Conservation (phyloP, 495 filamentous ascomycete genomes). For the Aspergillus mulundensis region DNA sequence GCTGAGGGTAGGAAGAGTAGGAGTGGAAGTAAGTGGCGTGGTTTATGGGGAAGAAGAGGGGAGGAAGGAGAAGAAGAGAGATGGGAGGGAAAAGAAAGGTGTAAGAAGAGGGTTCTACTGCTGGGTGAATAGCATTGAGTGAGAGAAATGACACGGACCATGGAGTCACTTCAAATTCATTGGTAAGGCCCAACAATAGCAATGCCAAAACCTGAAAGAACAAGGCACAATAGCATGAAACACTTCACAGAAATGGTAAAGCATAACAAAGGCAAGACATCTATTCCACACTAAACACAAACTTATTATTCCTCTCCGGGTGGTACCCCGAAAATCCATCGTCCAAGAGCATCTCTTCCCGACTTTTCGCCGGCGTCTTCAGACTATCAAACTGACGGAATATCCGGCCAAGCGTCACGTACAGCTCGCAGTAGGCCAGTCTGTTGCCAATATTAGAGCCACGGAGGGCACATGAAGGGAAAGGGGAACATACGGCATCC, state of each 20-base stretch:
- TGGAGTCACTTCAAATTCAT: background rate
- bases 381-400: constrained; percentile 29
- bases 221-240: background rate
- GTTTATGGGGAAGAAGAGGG: too few relatives aligned
- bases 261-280: background rate
- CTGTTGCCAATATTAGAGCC: constrained; percentile 10
- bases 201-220: background rate
- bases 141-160: background rate
- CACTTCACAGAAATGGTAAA: background rate
- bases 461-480: background rate
- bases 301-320: constrained; percentile 20
- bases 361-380: constrained; percentile 16
- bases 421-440: constrained; percentile 32
- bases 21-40: too few relatives aligned
- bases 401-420: constrained; percentile 26
- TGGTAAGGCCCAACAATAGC: background rate
- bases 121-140: background rate
- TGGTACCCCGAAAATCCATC: constrained; percentile 28
- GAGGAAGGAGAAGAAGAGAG: background rate
- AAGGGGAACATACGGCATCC: constrained; percentile 29
- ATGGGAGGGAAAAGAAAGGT: background rate
- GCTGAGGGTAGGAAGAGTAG: background rate
- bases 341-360: constrained; percentile 20
- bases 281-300: constrained; percentile 17
- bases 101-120: background rate